These are phyloP conservation scores for Populus nigra DNA, from an alignment of 345 rosid species.

Conservation along the genomic window DNA sequence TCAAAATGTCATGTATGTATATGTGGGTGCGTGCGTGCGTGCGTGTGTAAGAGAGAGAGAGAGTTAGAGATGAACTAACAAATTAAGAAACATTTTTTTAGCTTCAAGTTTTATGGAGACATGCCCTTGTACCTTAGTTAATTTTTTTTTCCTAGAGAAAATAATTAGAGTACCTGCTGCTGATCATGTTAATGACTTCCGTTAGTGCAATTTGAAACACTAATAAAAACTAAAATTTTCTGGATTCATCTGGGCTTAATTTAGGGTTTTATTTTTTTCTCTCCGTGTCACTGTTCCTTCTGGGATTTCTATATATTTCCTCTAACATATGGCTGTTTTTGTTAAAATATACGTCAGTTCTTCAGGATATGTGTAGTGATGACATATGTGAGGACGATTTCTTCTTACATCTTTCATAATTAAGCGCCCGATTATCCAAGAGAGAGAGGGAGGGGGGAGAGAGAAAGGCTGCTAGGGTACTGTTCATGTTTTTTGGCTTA, in stretches of 20 bases:
- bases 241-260: slow-evolving; percentile 6
- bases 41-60: not conserved
- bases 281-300: too few relatives aligned
- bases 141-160: not conserved
- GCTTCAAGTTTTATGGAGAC: not conserved
- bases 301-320: too few relatives aligned
- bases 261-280: not conserved
- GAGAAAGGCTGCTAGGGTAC: not conserved
- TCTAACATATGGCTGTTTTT: not conserved
- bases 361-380: not conserved
- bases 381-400: not conserved
- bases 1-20: not conserved
- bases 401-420: not conserved
- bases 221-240: slow-evolving; percentile 27
- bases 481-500: slow-evolving; percentile 21
- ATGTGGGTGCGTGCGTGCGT: not conserved
- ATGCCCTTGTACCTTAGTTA: not conserved
- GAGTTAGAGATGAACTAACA: too few relatives aligned
- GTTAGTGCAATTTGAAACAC: slow-evolving; percentile 19
- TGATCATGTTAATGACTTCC: not conserved
- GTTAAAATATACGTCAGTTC: too few relatives aligned
- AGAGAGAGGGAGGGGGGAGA: slow-evolving; percentile 5
- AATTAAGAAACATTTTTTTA: not conserved
- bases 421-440: slow-evolving; percentile 12
- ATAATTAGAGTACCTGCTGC: not conserved